Conservation (phyloP, 345 rosid genomes). For the Eucalyptus sideroxylon region DNA sequence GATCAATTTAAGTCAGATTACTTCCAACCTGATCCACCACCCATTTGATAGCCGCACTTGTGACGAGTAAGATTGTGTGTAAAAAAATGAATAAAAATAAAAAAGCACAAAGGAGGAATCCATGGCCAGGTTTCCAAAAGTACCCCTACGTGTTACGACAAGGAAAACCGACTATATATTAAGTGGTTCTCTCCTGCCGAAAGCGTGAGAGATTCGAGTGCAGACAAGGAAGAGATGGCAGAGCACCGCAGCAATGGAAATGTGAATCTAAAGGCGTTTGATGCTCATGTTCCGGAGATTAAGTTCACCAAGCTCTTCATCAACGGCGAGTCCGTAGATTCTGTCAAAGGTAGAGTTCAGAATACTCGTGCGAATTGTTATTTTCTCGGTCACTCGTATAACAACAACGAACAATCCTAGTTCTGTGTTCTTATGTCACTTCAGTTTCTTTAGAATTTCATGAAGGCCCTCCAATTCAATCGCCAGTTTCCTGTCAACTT, state of each 20-base stretch:
- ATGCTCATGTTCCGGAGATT: constrained; percentile 23
- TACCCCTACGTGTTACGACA: not conserved
- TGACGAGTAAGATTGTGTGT: not conserved
- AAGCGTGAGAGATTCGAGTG: not conserved
- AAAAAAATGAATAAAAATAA: not conserved
- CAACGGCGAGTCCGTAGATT: constrained; percentile 46
- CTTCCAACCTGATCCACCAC: fast-evolving
- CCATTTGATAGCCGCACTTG: not conserved
- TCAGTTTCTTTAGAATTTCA: not conserved
- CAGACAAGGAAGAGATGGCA: constrained; percentile 14
- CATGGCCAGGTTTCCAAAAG: not conserved
- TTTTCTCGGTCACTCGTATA: not conserved
- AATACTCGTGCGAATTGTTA: not conserved
- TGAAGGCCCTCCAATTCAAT: not conserved
- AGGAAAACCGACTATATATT: not conserved
- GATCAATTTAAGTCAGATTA: too few relatives aligned
- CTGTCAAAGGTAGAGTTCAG: constrained; percentile 33
- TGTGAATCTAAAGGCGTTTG: constrained; percentile 7
- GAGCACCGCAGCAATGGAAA: not conserved
- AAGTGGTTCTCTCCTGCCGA: not conserved
- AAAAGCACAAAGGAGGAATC: not conserved
- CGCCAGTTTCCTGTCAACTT: not conserved
- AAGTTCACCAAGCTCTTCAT: constrained; percentile 63
- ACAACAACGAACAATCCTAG: not conserved
- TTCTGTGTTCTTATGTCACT: not conserved